Conservation (phyloP, 768 basidiomycete genomes). For the Grammothele lineata region DNA sequence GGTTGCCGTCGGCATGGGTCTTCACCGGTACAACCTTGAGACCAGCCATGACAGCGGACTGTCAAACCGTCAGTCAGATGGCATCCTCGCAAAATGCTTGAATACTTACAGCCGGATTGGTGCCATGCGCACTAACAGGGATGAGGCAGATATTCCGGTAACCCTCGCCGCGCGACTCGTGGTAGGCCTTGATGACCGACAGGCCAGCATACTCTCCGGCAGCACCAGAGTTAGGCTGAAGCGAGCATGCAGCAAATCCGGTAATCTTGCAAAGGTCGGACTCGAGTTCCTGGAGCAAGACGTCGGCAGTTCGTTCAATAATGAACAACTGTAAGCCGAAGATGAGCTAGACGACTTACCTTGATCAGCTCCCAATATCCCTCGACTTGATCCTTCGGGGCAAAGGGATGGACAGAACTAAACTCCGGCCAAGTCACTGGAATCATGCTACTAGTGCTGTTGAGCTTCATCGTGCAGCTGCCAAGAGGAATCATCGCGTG, state of each 20-base stretch:
- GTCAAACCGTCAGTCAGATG: neutral
- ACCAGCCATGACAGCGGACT: constrained; percentile 97
- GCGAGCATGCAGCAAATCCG: constrained; percentile 91
- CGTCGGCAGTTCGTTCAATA: neutral
- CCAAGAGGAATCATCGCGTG: constrained; percentile 97
- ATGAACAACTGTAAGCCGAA: neutral
- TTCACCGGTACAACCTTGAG: constrained; percentile 96
- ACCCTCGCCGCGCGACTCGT: constrained; percentile 80
- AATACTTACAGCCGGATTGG: constrained; percentile 86
- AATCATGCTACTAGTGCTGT: constrained; percentile 97
- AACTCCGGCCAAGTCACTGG: constrained; percentile 96
- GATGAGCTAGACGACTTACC: constrained; percentile 39
- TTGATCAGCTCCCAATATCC: constrained; percentile 84
- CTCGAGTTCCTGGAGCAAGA: constrained; percentile 72
- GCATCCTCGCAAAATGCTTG: neutral
- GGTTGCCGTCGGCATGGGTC: constrained; percentile 78
- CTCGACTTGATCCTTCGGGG: constrained; percentile 80
- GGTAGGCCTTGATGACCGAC: constrained; percentile 90
- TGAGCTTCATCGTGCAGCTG: constrained; percentile 97
- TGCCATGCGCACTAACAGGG: constrained; percentile 95
- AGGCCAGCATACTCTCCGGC: constrained; percentile 98
- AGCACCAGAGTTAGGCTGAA: constrained; percentile 99
- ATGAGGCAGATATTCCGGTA: constrained; percentile 91
- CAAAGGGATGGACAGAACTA: constrained; percentile 88
- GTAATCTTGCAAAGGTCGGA: constrained; percentile 89